Percentiles rank a stretch among this genome's conserved stretches.
Evolutionary conservation across 2,329 filamentous ascomycete genomes (phyloP).

Genomic region (Sclerotiophoma versabilis): DNA sequence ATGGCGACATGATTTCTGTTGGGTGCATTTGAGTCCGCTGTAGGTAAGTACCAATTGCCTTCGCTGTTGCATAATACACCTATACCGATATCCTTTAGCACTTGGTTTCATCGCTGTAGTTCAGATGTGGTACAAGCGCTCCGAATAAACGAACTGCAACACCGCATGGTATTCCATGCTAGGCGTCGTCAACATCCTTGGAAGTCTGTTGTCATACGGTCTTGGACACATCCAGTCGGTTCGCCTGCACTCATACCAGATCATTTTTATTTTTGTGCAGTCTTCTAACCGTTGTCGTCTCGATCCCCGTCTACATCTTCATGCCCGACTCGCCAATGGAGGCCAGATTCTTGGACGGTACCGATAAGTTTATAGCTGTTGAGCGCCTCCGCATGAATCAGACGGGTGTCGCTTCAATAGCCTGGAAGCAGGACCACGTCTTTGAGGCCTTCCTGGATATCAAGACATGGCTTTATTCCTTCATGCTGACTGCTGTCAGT

Average conservation of each 20-base stretch:
- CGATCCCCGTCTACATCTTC: conserved; percentile 58
- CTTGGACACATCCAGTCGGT: conserved; percentile 63
- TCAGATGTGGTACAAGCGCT: conserved; percentile 66
- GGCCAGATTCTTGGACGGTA: conserved; percentile 62
- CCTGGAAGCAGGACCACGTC: conserved; percentile 62
- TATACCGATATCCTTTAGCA: conserved; percentile 23
- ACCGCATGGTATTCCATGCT: conserved; percentile 69
- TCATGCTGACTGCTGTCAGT: conserved; percentile 46
- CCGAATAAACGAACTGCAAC: conserved; percentile 65
- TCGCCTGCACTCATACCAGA: conserved; percentile 47
- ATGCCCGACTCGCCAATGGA: conserved; percentile 71
- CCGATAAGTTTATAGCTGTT: conserved; percentile 65
- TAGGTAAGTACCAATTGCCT: conserved; percentile 32
- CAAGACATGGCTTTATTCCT: conserved; percentile 69
- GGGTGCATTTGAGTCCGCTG: conserved; percentile 71
- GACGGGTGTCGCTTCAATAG: conserved; percentile 50
- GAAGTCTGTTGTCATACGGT: conserved; percentile 65
- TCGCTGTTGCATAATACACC: background rate
- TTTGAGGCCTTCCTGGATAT: conserved; percentile 62
- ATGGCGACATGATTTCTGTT: conserved; percentile 70
- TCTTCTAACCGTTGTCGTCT: conserved; percentile 59
- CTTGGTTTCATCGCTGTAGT: conserved; percentile 44
- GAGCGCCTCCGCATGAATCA: conserved; percentile 58
- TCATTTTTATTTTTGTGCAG: conserved; percentile 50
- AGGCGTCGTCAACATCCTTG: conserved; percentile 63